Base-by-base conservation (phyloP, 78 protist genomes). In the Cyanophora paradoxa region DNA sequence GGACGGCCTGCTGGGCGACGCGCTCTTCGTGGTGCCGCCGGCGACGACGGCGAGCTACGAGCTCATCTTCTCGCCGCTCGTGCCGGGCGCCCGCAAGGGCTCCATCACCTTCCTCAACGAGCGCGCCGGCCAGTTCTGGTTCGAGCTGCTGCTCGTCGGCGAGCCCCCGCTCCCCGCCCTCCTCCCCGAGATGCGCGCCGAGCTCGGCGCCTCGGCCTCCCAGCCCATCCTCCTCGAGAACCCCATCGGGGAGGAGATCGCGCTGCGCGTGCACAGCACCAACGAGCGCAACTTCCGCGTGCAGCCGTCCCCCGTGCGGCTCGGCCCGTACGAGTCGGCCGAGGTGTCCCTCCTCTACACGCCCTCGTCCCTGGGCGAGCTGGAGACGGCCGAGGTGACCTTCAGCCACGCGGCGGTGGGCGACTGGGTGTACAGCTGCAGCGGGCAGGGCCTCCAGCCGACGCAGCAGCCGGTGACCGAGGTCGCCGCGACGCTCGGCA, bases 111-210 rank as follows among this genome's bases (percentile, higher is more conserved):
- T 82, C 44, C 1, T 30, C 44, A 77, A 68, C 73, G 65, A 56
- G 14, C 36, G 37, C 22, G 52, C 63, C 33, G 87, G 83, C 30
- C 80, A 83, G 59, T 83, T 67, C 39, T 77, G 83, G 87, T 83
- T 66, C 46, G 39, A 52, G 44, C 77, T 83, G 11, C 0, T 0
- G 33, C 65, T 82, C 36, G 62, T 0, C 10, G 86, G 48, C 5
- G 28, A 31, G n/a, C 34, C 1, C 20, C 56, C 78, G 14, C 42
- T 11, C n/a, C 62, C 78, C 16, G 42, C 16, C 26, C 41, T 10
- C 26, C n/a, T 69, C 40, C 41, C 61, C 30, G 17, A 7, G 44
- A 11, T 69, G 36, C n/a, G n/a, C 30, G 24, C 22, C 26, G 65
- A 5, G 19, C 13, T 69, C 20, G 74, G 74, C 31, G 1, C 17